Evolutionary conservation across 768 basidiomycete species (phyloP), one percentile per base, ranked within the genome.

Genomic region (Astraeus odoratus): DNA sequence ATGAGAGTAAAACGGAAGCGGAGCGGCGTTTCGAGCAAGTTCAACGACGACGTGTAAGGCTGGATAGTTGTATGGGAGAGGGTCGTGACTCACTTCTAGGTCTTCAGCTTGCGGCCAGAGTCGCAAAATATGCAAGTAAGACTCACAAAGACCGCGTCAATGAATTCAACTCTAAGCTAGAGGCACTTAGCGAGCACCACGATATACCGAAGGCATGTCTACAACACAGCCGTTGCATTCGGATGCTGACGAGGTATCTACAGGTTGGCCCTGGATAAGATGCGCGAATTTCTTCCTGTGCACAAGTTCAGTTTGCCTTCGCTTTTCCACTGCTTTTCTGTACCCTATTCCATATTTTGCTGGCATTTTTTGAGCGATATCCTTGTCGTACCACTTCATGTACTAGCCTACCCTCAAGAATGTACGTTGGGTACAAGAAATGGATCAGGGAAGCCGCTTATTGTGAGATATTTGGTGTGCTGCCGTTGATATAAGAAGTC

Each of bases 131-230:
- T 57, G 91, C 92, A 0, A 71, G 71, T 56, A 89, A 86, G 69
- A 90, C 87, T 5, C 92, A 96, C 67, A 96, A 96, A 67, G 92
- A 96, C 49, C 83, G 92, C 34, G 92, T 96, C 29, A 81, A 78
- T 51, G 90, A 93, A 57, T 90, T 94, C 57, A 96, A 96, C 58
- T 57, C 76, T 20, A 86, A 93, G 60, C 72, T 96, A 8, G 92
- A 94, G 66, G 69, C 78, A 47, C 75, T 93, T 46, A 88, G 86
- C 63, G 91, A 94, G 69, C 92, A 93, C 74, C 88, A 95, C 64
- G 91, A 94, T 63, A 92, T 93, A 57, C 91, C 91, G 31, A 93
- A 94, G 77, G 89, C 83, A 60, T 48, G 67, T 57, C 19, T 39
- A 38, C 45, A 37, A 42, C 46, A 48, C 44, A 16, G 31, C 46